These are phyloP conservation scores for Cichorium intybus DNA, from an alignment of 140 eudicot genomes.

Conservation along the genomic window DNA sequence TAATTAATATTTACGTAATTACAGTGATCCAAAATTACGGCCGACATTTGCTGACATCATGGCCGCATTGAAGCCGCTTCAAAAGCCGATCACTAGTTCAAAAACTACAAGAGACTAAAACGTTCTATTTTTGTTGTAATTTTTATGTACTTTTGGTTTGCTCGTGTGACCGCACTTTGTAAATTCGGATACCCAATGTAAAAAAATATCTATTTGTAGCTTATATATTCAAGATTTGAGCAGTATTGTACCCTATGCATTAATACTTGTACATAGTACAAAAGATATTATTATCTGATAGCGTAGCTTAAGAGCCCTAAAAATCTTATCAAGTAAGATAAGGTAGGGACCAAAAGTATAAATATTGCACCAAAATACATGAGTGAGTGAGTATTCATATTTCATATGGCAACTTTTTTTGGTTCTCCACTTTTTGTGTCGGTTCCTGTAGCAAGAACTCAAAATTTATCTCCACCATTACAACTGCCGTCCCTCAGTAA, in stretches of 20 bases:
- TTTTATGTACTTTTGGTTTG: slow-evolving; percentile 5
- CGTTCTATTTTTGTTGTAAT: background rate
- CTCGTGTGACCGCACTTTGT: slow-evolving; percentile 6
- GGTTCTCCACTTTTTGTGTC: slow-evolving; percentile 63
- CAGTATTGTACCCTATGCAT: slow-evolving; percentile 15
- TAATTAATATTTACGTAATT: no score
- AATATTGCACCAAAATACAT: slow-evolving; percentile 1
- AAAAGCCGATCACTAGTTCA: slow-evolving; percentile 58
- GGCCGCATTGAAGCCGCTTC: slow-evolving; percentile 81
- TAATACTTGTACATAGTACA: background rate
- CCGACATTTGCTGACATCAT: slow-evolving; percentile 83
- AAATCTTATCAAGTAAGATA: slow-evolving; percentile 47
- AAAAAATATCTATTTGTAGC: slow-evolving; percentile 8
- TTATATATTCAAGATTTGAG: slow-evolving; percentile 14
- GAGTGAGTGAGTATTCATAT: background rate
- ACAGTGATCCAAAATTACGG: slow-evolving; percentile 78
- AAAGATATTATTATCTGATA: background rate
- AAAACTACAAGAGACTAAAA: slow-evolving; percentile 39
- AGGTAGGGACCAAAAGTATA: slow-evolving; percentile 53
- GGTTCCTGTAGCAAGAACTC: slow-evolving; percentile 47
- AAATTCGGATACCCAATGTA: slow-evolving; percentile 24
- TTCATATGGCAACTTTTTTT: slow-evolving; percentile 73
- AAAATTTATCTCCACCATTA: slow-evolving; percentile 40
- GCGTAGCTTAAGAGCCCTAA: background rate
- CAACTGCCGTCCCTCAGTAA: slow-evolving; percentile 33